Percentiles rank a stretch among this genome's conserved stretches.
phyloP scores from a whole-genome alignment of 257 asterid genomes.

The Buddleja alternifolia region DNA sequence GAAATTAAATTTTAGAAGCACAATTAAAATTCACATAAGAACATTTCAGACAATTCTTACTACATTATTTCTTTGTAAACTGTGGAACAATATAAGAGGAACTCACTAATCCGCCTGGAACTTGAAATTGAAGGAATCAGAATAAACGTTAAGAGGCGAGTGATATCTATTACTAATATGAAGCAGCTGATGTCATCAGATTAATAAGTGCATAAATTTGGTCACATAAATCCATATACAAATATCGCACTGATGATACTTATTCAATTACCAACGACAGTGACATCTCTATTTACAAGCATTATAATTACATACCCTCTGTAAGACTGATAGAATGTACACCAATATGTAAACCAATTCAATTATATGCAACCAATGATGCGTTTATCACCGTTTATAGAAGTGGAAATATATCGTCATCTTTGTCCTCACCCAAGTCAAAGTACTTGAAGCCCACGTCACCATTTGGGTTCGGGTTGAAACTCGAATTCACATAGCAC shows the following conservation, averaged over 20 bases:
- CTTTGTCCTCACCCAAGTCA: slow-evolving; percentile 57
- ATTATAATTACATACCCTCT: slow-evolving; percentile 16
- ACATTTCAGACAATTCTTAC: too few relatives aligned
- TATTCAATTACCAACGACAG: slow-evolving; percentile 22
- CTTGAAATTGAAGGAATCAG: too few relatives aligned
- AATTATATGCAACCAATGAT: not conserved
- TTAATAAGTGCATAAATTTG: not conserved
- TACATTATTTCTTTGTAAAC: too few relatives aligned
- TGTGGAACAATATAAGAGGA: too few relatives aligned
- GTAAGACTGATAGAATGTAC: slow-evolving; percentile 44
- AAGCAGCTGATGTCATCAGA: not conserved
- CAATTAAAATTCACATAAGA: too few relatives aligned
- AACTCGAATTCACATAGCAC: slow-evolving; percentile 83
- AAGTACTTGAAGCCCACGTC: slow-evolving; percentile 54
- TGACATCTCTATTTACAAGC: slow-evolving; percentile 29
- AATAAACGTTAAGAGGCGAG: too few relatives aligned
- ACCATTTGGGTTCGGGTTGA: slow-evolving; percentile 66
- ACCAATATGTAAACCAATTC: slow-evolving; percentile 20
- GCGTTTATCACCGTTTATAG: slow-evolving; percentile 47
- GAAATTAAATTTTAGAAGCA: too few relatives aligned
- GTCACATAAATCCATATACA: slow-evolving; percentile 5
- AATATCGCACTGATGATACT: slow-evolving; percentile 1
- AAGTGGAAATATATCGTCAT: slow-evolving; percentile 51
- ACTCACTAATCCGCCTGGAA: too few relatives aligned
- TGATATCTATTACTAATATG: too few relatives aligned